A percentile compares a stretch with the other conserved stretches of the same genome.
Conservation (phyloP, 306 rosid genomes). For the Abrus pulchellus region DNA sequence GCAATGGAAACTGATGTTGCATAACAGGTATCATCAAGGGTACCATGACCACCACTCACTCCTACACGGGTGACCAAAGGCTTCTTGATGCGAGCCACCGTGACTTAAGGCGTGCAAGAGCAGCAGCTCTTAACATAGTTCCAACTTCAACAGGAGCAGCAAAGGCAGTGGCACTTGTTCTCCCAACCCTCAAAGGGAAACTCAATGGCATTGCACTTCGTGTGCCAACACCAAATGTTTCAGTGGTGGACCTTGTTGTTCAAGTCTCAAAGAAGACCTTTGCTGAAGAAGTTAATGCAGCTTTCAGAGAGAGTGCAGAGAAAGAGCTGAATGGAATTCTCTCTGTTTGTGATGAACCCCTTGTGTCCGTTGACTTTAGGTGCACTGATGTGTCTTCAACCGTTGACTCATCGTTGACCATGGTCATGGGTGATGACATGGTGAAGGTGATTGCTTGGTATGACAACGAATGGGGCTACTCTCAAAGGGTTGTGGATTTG, state of each 20-base stretch:
- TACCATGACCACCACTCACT: slow-evolving; percentile 98
- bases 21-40: slow-evolving; percentile 88
- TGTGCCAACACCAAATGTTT: slow-evolving; percentile 97
- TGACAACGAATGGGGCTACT: slow-evolving; percentile 98
- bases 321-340: slow-evolving; percentile 84
- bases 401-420: slow-evolving; percentile 91
- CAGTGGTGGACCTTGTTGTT: slow-evolving; percentile 94
- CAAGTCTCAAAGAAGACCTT: slow-evolving; percentile 94
- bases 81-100: slow-evolving; percentile 99
- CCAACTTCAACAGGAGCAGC: slow-evolving; percentile 99
- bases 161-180: slow-evolving; percentile 97
- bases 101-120: slow-evolving; percentile 92
- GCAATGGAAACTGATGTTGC: not conserved
- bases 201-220: slow-evolving; percentile 95
- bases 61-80: slow-evolving; percentile 99
- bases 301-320: slow-evolving; percentile 86
- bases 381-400: slow-evolving; percentile 97
- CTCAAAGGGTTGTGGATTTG: slow-evolving; percentile 97
- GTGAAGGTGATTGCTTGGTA: slow-evolving; percentile 99
- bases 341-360: slow-evolving; percentile 94
- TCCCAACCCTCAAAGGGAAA: slow-evolving; percentile 90
- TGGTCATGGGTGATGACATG: slow-evolving; percentile 99
- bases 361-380: slow-evolving; percentile 92
- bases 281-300: slow-evolving; percentile 96
- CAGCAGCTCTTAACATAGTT: slow-evolving; percentile 95